These are phyloP conservation scores for Adiantum capillusveneris DNA, from an alignment of 75 land plant genomes.

Conservation along the genomic window DNA sequence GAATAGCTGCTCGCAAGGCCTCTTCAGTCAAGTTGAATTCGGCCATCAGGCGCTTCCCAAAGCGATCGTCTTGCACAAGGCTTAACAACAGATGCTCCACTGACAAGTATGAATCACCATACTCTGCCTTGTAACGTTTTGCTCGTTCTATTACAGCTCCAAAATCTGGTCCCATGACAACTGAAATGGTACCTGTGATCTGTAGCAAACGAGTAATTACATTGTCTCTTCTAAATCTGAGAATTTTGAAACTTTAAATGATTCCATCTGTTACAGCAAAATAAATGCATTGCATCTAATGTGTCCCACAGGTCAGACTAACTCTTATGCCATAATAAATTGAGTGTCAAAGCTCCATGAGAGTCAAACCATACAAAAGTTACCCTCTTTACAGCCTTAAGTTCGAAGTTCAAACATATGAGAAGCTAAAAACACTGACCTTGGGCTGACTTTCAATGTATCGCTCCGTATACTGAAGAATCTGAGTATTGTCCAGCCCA, in stretches of 20 bases:
- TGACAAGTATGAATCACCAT: slow-evolving; percentile 70
- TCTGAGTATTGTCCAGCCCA: slow-evolving; percentile 59
- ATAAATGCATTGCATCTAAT: too few relatives aligned
- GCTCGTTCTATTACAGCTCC: slow-evolving; percentile 48
- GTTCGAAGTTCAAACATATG: too few relatives aligned
- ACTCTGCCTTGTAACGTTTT: slow-evolving; percentile 54
- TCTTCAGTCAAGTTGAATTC: slow-evolving; percentile 47
- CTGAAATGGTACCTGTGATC: neutral
- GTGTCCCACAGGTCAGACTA: too few relatives aligned
- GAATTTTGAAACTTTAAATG: too few relatives aligned
- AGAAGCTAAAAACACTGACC: neutral
- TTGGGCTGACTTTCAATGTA: slow-evolving; percentile 10
- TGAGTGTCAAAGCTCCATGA: too few relatives aligned
- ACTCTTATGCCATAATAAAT: too few relatives aligned
- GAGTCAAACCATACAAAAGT: too few relatives aligned
- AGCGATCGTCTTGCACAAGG: slow-evolving; percentile 47
- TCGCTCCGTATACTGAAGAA: slow-evolving; percentile 70
- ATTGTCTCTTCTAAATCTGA: too few relatives aligned
- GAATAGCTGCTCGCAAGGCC: slow-evolving; percentile 45
- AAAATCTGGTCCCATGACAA: slow-evolving; percentile 41
- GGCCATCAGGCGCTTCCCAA: slow-evolving; percentile 62
- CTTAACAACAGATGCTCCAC: slow-evolving; percentile 74
- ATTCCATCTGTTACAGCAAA: too few relatives aligned
- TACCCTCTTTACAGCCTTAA: too few relatives aligned
- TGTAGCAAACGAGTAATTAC: too few relatives aligned